These are phyloP conservation scores for Abrus precatorius DNA, from an alignment of 306 rosid species.

Conservation along the genomic window DNA sequence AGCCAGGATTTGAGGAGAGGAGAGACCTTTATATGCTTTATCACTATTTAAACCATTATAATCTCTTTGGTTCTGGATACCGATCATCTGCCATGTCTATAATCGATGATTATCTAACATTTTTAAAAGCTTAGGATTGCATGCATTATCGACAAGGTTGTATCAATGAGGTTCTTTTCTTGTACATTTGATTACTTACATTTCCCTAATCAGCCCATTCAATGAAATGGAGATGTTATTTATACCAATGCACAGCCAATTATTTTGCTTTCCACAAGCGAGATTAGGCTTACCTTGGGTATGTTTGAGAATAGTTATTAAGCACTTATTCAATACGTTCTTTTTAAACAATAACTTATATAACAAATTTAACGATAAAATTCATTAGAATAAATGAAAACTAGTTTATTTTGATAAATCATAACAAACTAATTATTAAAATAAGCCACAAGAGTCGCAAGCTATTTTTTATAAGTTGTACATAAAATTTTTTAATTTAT, in stretches of 20 bases:
- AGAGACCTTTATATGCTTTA: constrained; percentile 86
- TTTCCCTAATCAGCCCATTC: constrained; percentile 7
- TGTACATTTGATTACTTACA: constrained; percentile 26
- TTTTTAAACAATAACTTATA: too few species aligned
- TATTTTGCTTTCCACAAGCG: constrained; percentile 7
- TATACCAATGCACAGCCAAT: constrained; percentile 7
- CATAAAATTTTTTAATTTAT: neutral
- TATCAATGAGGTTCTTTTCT: constrained; percentile 30
- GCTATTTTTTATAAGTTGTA: too few species aligned
- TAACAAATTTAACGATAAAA: too few species aligned
- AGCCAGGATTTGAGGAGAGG: constrained; percentile 87
- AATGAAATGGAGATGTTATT: constrained; percentile 30
- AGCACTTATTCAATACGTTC: too few species aligned
- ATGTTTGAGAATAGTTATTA: too few species aligned
- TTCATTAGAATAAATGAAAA: too few species aligned
- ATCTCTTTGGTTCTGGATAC: constrained; percentile 95
- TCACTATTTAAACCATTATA: constrained; percentile 93
- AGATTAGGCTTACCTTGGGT: neutral
- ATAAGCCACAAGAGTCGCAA: too few species aligned
- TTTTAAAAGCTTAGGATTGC: constrained; percentile 63
- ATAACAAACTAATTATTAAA: too few species aligned
- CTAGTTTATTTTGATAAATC: too few species aligned
- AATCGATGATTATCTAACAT: constrained; percentile 78
- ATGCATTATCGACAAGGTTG: constrained; percentile 6
- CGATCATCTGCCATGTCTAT: constrained; percentile 89